phyloP scores from a whole-genome alignment of 257 asterid species.

The Mentha longifolia region DNA sequence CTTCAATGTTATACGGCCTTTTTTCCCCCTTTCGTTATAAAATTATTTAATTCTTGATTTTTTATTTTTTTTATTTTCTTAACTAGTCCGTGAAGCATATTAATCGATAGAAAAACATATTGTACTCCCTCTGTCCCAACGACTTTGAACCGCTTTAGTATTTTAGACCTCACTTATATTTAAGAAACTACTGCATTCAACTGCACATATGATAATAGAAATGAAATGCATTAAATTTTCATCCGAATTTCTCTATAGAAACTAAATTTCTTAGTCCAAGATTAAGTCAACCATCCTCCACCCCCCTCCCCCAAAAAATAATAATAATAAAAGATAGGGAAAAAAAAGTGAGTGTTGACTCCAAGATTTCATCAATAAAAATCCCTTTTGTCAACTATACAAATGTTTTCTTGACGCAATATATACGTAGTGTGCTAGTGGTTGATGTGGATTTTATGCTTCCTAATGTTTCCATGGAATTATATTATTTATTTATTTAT shows the following conservation, averaged over 20 bases:
- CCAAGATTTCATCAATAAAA: background rate
- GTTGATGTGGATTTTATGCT: constrained; percentile 5
- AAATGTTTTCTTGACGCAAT: background rate
- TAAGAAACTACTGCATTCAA: no score
- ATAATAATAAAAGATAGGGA: no score
- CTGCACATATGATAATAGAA: no score
- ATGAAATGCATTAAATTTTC: background rate
- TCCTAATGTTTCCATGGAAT: background rate
- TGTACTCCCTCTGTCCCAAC: no score
- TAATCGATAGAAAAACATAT: no score
- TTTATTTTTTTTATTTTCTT: background rate
- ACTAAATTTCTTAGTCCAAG: background rate
- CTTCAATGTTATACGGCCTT: background rate
- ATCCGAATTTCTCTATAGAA: background rate
- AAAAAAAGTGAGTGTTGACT: constrained; percentile 1
- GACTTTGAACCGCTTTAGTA: no score
- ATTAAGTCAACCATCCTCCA: background rate
- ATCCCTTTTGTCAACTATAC: background rate
- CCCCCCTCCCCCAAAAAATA: background rate
- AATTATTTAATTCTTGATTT: background rate
- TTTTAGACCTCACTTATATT: no score
- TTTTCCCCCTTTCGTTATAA: background rate
- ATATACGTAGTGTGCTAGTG: background rate
- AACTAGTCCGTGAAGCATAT: no score
- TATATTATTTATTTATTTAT: background rate